Percentiles rank a stretch among this genome's conserved stretches.
phyloP scores from a whole-genome alignment of 805 yeast species.

The Helenozyma baotianmanensis region DNA sequence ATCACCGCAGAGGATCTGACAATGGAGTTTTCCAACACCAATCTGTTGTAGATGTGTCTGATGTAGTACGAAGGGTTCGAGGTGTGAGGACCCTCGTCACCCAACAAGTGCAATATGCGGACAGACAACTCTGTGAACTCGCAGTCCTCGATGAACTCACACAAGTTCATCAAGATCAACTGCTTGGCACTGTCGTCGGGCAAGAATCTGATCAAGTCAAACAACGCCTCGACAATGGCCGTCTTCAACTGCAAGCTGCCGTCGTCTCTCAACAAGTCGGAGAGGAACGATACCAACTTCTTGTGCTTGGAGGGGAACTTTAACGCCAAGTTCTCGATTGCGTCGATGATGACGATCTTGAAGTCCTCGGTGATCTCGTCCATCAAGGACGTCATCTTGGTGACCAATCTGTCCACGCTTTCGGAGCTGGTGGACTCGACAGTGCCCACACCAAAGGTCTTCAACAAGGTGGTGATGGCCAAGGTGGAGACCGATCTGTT shows the following conservation, averaged over 20 bases:
- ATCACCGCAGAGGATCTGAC: slow-evolving; percentile 94
- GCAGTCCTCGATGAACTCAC: slow-evolving; percentile 98
- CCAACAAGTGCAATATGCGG: slow-evolving; percentile 86
- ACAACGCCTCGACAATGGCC: slow-evolving; percentile 85
- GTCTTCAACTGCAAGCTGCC: slow-evolving; percentile 86
- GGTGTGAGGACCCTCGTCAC: slow-evolving; percentile 90
- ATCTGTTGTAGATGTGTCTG: slow-evolving; percentile 94
- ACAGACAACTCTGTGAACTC: slow-evolving; percentile 92
- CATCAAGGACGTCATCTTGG: slow-evolving; percentile 83
- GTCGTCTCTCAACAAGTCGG: slow-evolving; percentile 82
- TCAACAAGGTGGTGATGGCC: slow-evolving; percentile 92
- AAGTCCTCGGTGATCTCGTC: slow-evolving; percentile 94
- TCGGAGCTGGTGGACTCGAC: slow-evolving; percentile 43
- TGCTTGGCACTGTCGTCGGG: slow-evolving; percentile 71
- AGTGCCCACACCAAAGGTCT: slow-evolving; percentile 79
- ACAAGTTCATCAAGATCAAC: slow-evolving; percentile 76
- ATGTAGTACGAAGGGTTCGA: slow-evolving; percentile 84
- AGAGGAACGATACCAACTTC: slow-evolving; percentile 73
- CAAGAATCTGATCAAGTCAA: slow-evolving; percentile 82
- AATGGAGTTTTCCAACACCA: slow-evolving; percentile 91
- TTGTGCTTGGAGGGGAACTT: slow-evolving; percentile 91
- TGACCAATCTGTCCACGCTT: slow-evolving; percentile 78
- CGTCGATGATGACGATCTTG: slow-evolving; percentile 90
- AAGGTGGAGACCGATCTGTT: slow-evolving; percentile 92
- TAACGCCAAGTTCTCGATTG: slow-evolving; percentile 84